Evolutionary conservation across 2,329 filamentous ascomycete species (phyloP).

Genomic region (Didymella sp.): DNA sequence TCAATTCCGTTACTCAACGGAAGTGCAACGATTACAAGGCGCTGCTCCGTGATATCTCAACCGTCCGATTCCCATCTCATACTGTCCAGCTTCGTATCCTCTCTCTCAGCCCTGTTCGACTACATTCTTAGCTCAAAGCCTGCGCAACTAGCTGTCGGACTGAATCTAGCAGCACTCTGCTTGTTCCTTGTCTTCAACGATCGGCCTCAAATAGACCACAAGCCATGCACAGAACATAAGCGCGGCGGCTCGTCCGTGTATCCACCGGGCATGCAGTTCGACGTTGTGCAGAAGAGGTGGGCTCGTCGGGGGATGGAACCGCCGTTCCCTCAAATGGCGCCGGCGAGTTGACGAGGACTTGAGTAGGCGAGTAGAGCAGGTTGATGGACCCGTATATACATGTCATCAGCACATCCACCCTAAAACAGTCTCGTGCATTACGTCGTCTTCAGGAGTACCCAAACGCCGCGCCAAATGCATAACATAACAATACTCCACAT

Average conservation of each 20-base stretch:
- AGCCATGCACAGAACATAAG: neutral
- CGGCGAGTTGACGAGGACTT: neutral
- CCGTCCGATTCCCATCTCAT: neutral
- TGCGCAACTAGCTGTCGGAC: too few species aligned
- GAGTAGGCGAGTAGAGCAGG: too few species aligned
- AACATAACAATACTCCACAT: neutral
- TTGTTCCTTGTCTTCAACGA: neutral
- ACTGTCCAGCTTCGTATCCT: neutral
- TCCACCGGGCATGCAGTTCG: conserved; percentile 1
- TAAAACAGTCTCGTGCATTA: neutral
- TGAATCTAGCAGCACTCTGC: neutral
- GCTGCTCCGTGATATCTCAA: neutral
- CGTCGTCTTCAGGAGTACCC: neutral
- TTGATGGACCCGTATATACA: too few species aligned
- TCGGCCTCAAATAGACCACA: neutral
- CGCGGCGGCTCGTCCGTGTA: neutral
- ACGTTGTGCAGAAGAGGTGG: neutral
- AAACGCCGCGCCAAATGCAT: conserved; percentile 22
- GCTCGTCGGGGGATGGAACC: neutral
- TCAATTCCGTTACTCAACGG: neutral
- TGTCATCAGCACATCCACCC: neutral
- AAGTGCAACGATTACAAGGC: neutral
- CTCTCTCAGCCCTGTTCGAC: neutral
- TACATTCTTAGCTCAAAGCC: neutral
- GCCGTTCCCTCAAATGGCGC: neutral